A percentile compares a stretch with the other conserved stretches of the same genome.
Conservation (phyloP, 805 yeast species). For the Cyberlindnera bimundalis region DNA sequence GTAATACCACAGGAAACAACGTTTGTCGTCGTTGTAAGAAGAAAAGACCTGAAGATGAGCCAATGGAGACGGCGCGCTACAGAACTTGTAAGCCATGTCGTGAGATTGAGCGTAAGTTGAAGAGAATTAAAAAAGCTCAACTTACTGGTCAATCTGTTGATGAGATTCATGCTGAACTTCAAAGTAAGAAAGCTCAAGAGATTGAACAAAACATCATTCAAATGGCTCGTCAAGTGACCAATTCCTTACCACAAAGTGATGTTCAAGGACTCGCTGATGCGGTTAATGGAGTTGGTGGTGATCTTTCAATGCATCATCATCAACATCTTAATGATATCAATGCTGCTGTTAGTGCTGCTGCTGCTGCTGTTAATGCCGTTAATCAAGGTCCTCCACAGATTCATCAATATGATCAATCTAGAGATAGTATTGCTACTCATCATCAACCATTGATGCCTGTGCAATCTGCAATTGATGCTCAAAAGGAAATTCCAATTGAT, state of each 20-base stretch:
- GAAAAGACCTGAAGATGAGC: slow-evolving; percentile 30
- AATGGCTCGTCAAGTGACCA: slow-evolving; percentile 18
- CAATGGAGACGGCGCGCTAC: slow-evolving; percentile 29
- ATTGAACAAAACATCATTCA: slow-evolving; percentile 20
- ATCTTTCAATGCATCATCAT: slow-evolving; percentile 4
- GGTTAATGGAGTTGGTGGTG: slow-evolving; percentile 5
- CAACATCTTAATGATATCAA: slow-evolving; percentile 11
- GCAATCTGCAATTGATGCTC: slow-evolving; percentile 9
- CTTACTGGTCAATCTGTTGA: slow-evolving; percentile 15
- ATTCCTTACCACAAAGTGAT: slow-evolving; percentile 12
- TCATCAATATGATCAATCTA: slow-evolving; percentile 21
- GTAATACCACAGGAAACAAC: slow-evolving; percentile 10
- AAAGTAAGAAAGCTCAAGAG: slow-evolving; percentile 16
- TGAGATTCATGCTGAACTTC: slow-evolving; percentile 13
- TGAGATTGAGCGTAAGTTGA: slow-evolving; percentile 27
- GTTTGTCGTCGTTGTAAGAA: slow-evolving; percentile 31
- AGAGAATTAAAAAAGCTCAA: slow-evolving; percentile 23
- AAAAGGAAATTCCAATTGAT: slow-evolving; percentile 22
- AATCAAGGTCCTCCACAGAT: slow-evolving; percentile 21
- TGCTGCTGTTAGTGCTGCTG: slow-evolving; percentile 14
- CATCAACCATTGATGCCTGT: slow-evolving; percentile 16
- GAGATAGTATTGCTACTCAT: slow-evolving; percentile 6
- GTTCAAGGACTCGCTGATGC: slow-evolving; percentile 12
- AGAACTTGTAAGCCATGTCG: slow-evolving; percentile 31
- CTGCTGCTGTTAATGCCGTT: slow-evolving; percentile 8